Conservation (phyloP, 805 yeast species). For the Trichomonascus vanleenenianus region DNA sequence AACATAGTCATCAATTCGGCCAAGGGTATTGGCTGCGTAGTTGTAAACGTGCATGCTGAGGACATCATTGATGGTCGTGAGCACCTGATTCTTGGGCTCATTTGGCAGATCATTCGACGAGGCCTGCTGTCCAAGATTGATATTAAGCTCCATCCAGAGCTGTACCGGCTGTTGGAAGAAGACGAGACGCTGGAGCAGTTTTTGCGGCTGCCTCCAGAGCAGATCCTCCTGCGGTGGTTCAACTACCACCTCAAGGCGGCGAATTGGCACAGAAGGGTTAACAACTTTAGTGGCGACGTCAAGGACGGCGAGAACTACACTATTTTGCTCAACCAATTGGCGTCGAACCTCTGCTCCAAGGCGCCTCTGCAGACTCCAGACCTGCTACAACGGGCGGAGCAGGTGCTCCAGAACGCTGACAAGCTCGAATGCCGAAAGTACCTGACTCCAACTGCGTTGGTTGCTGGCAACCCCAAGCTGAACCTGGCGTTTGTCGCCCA, state of each 20-base stretch:
- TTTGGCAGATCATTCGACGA: slow-evolving; percentile 97
- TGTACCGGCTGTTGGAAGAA: slow-evolving; percentile 87
- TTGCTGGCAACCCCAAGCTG: slow-evolving; percentile 93
- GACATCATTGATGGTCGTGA: slow-evolving; percentile 96
- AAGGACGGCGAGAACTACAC: slow-evolving; percentile 95
- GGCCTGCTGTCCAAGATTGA: slow-evolving; percentile 93
- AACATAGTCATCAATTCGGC: slow-evolving; percentile 97
- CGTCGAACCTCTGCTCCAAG: slow-evolving; percentile 73
- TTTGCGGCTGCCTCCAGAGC: slow-evolving; percentile 94
- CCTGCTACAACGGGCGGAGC: slow-evolving; percentile 75
- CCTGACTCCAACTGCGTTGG: slow-evolving; percentile 85
- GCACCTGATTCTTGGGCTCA: slow-evolving; percentile 87
- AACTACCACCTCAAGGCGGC: slow-evolving; percentile 94
- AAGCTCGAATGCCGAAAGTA: slow-evolving; percentile 88
- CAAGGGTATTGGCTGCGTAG: slow-evolving; percentile 97
- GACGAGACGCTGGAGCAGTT: slow-evolving; percentile 97
- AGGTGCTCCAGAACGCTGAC: slow-evolving; percentile 80
- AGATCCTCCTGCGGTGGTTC: slow-evolving; percentile 94
- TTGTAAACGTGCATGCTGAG: slow-evolving; percentile 95
- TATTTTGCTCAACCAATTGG: slow-evolving; percentile 77
- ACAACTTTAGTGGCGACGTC: slow-evolving; percentile 81
- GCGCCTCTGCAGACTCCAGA: slow-evolving; percentile 76
- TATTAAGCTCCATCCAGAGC: slow-evolving; percentile 91
- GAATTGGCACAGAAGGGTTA: slow-evolving; percentile 75
- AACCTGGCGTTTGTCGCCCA: slow-evolving; percentile 97